Evolutionary conservation across 2,329 filamentous ascomycete genomes (phyloP).

Genomic region (Colletotrichum brevisporum): DNA sequence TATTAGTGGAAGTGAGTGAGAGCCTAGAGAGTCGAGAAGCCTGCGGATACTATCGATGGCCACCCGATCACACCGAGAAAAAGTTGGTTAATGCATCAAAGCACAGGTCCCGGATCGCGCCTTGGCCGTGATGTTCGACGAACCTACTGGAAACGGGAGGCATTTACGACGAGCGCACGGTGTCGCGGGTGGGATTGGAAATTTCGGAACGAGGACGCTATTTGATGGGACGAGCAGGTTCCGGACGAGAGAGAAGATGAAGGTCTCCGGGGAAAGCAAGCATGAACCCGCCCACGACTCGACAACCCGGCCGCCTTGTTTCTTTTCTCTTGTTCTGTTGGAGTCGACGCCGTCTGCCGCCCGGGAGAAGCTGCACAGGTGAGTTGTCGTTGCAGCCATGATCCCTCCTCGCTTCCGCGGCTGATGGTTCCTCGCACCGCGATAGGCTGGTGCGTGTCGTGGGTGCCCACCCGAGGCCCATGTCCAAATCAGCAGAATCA

Average conservation of each 20-base stretch:
- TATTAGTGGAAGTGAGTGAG: no score
- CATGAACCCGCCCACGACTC: slow-evolving; percentile 19
- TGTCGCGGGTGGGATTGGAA: slow-evolving; percentile 6
- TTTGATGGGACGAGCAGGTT: slow-evolving; percentile 31
- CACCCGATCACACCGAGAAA: slow-evolving; percentile 2
- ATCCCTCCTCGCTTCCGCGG: slow-evolving; percentile 54
- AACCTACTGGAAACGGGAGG: slow-evolving; percentile 29
- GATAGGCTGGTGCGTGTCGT: slow-evolving; percentile 59
- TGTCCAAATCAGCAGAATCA: slow-evolving; percentile 57
- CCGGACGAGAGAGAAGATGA: slow-evolving; percentile 21
- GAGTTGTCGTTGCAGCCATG: slow-evolving; percentile 61
- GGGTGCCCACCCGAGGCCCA: slow-evolving; percentile 53
- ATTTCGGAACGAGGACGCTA: slow-evolving; percentile 6
- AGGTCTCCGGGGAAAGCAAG: slow-evolving; percentile 15
- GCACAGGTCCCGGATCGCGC: slow-evolving; percentile 22
- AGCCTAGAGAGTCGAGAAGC: not conserved
- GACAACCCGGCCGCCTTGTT: slow-evolving; percentile 27
- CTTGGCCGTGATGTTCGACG: slow-evolving; percentile 33
- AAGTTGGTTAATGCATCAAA: slow-evolving; percentile 29
- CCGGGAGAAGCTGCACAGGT: slow-evolving; percentile 53
- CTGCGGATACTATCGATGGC: not conserved
- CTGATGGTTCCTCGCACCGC: slow-evolving; percentile 49
- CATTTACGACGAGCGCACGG: slow-evolving; percentile 15
- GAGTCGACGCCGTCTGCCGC: slow-evolving; percentile 14
- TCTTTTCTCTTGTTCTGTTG: slow-evolving; percentile 29